phyloP scores from a whole-genome alignment of 805 yeast species.

The Wickerhamiella siamensis region DNA sequence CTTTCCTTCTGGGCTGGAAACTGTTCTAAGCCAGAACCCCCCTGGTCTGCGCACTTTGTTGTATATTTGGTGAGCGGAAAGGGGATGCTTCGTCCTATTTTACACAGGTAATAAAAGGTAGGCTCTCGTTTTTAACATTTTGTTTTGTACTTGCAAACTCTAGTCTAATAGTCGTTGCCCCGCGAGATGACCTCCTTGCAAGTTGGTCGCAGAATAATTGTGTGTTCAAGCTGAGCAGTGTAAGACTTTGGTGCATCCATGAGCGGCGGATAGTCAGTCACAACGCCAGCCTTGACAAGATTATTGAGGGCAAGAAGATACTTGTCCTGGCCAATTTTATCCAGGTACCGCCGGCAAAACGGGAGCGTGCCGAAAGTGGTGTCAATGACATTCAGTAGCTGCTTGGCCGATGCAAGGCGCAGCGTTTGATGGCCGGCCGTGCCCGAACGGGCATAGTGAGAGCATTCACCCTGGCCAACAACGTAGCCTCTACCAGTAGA shows the following conservation, averaged over 20 bases:
- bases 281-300: conserved; percentile 72
- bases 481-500: conserved; percentile 93
- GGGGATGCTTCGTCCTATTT: too few species aligned
- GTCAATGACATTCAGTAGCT: conserved; percentile 55
- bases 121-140: too few species aligned
- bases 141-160: too few species aligned
- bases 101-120: too few species aligned
- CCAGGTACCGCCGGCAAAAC: conserved; percentile 90
- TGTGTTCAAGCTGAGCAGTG: conserved; percentile 96
- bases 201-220: conserved; percentile 77
- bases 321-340: conserved; percentile 81
- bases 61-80: too few species aligned
- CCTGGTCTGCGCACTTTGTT: too few species aligned
- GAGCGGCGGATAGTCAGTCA: conserved; percentile 88
- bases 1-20: conserved; percentile 55
- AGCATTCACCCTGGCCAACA: conserved; percentile 73
- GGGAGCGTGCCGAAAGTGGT: conserved; percentile 86
- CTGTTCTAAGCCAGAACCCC: conserved; percentile 39
- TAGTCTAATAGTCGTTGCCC: conserved; percentile 75
- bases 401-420: conserved; percentile 51
- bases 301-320: conserved; percentile 76
- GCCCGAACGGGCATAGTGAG: conserved; percentile 68
- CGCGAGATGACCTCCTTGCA: conserved; percentile 87
- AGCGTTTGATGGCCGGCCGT: conserved; percentile 37
- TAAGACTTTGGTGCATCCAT: conserved; percentile 70